Percentiles rank a stretch among this genome's conserved stretches.
These are phyloP conservation scores for Chlorella sp. DNA, from an alignment of 139 green algal genomes.

Conservation along the genomic window DNA sequence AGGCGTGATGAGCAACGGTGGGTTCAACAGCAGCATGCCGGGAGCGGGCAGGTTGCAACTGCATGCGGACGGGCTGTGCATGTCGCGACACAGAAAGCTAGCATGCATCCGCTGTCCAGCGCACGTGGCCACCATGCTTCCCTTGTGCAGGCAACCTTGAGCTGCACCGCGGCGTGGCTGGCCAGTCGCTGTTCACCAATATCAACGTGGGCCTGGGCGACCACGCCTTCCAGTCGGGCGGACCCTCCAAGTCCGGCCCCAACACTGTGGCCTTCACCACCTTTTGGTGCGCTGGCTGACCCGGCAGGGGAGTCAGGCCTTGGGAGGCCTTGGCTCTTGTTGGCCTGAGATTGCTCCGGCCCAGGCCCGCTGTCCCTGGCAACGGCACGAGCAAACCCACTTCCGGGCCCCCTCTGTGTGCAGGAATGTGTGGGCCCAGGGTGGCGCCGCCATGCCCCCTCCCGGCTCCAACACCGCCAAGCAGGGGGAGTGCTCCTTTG, in stretches of 20 bases:
- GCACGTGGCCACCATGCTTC: no score
- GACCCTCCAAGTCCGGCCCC: neutral
- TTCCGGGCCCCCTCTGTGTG: no score
- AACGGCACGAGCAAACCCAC: no score
- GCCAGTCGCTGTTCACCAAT: neutral
- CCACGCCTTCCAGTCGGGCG: neutral
- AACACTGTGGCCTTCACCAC: slow-evolving; percentile 4
- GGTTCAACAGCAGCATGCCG: no score
- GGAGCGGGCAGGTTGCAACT: neutral
- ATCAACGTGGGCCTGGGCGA: neutral
- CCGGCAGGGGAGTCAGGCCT: no score
- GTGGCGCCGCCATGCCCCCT: neutral
- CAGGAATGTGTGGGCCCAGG: neutral
- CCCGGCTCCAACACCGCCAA: neutral
- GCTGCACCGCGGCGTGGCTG: neutral
- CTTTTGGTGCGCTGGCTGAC: no score
- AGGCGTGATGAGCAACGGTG: no score
- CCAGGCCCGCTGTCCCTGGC: no score
- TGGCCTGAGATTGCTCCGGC: no score
- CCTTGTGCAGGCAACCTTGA: neutral
- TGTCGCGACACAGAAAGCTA: no score
- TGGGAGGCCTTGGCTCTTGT: no score
- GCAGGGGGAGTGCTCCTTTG: neutral
- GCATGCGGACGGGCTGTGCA: neutral
- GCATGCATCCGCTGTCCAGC: neutral